A percentile compares a stretch with the other conserved stretches of the same genome.
Evolutionary conservation across 768 basidiomycete genomes (phyloP).

Genomic region (Suillus subaureus): DNA sequence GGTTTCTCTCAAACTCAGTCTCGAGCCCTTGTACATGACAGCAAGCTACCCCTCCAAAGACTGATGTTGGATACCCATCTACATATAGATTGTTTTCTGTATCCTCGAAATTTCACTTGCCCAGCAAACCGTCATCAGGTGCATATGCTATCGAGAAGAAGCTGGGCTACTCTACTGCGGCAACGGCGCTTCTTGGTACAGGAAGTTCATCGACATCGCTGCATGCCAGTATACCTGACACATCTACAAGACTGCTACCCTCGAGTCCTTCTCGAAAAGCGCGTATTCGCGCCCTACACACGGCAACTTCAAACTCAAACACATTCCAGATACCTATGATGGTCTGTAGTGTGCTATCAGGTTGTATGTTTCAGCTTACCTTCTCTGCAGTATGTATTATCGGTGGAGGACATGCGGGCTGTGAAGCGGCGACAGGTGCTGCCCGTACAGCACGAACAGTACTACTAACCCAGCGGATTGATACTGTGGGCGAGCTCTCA

Average conservation of each 20-base stretch:
- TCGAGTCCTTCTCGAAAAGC: not conserved
- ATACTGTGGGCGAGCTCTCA: constrained; percentile 82
- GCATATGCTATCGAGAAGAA: constrained; percentile 2
- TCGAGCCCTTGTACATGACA: not conserved
- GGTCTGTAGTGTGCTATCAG: constrained; percentile 19
- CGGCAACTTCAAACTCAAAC: not conserved
- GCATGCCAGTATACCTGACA: too few relatives aligned
- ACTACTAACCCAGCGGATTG: constrained; percentile 78
- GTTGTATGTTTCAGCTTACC: constrained; percentile 37
- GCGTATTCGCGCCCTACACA: not conserved
- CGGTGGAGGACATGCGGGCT: constrained; percentile 92
- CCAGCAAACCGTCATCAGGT: not conserved
- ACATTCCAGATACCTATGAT: constrained; percentile 23
- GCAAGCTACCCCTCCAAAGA: not conserved
- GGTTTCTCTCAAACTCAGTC: not conserved
- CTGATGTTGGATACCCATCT: not conserved
- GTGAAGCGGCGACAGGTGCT: constrained; percentile 87
- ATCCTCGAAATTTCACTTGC: not conserved
- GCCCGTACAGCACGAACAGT: constrained; percentile 80
- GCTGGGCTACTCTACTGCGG: constrained; percentile 1
- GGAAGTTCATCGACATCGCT: not conserved
- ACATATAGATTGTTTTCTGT: not conserved
- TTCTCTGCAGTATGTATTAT: constrained; percentile 74
- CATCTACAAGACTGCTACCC: not conserved
- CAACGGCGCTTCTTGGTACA: not conserved